phyloP scores from a whole-genome alignment of 352 stramenopile genomes.

The Pythium brachiatum region DNA sequence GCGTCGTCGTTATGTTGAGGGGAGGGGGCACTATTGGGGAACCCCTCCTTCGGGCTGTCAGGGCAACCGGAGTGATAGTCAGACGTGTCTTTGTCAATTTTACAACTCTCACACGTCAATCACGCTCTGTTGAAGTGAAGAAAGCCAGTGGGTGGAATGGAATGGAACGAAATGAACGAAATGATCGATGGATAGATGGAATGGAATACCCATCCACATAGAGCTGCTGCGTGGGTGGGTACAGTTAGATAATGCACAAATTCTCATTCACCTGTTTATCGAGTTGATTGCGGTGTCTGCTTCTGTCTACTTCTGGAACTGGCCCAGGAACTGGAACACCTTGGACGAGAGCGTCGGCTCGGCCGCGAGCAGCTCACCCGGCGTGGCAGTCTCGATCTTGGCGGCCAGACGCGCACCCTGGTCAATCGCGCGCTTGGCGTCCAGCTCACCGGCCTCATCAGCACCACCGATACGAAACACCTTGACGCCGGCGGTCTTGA shows the following conservation, averaged over 20 bases:
- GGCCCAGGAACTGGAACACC: conserved; percentile 48
- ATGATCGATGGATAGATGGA: too few species aligned
- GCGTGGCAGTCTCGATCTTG: conserved; percentile 75
- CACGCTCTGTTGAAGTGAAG: background rate
- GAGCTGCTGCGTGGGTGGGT: background rate
- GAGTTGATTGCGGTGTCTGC: background rate
- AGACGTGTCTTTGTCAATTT: background rate
- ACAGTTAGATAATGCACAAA: background rate
- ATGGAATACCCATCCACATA: background rate
- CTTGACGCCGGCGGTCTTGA: conserved; percentile 65
- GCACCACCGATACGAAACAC: conserved; percentile 96
- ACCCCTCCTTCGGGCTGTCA: too few species aligned
- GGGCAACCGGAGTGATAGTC: background rate
- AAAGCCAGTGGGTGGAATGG: background rate
- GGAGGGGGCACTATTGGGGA: background rate
- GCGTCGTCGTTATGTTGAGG: background rate
- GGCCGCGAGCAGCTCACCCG: conserved; percentile 55
- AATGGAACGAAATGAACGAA: background rate
- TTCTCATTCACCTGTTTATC: conserved; percentile 9
- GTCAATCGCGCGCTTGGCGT: conserved; percentile 97
- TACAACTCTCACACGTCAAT: background rate
- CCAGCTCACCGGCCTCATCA: conserved; percentile 93
- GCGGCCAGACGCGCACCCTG: conserved; percentile 90
- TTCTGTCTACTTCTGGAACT: conserved; percentile 46
- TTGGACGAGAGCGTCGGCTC: conserved; percentile 35